phyloP scores from a whole-genome alignment of 202 grass and related monocot genomes.

The Setaria viridis region DNA sequence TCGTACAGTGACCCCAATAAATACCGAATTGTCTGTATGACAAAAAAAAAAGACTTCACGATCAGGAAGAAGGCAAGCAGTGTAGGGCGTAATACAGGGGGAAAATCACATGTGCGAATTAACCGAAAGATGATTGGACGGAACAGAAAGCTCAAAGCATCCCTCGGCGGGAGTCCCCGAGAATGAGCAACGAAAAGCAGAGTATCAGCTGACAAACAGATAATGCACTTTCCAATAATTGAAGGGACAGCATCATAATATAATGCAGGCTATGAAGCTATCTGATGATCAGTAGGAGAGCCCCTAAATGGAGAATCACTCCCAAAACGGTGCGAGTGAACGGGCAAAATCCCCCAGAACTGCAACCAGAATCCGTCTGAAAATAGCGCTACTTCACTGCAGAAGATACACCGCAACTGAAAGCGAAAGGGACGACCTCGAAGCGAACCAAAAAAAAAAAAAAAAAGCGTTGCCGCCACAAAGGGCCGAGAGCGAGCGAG shows the following conservation, averaged over 20 bases:
- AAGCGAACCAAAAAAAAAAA: not conserved
- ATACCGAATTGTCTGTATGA: constrained; percentile 22
- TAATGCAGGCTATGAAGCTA: not conserved
- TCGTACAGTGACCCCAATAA: not conserved
- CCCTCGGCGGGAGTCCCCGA: too few species aligned
- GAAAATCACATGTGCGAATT: not conserved
- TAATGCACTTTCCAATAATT: not conserved
- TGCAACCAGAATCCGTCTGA: too few species aligned
- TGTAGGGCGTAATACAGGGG: not conserved
- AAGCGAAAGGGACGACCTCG: too few species aligned
- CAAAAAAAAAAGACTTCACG: not conserved
- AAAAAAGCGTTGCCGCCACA: not conserved
- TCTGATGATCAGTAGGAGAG: not conserved
- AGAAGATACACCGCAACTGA: too few species aligned
- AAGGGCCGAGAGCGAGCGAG: not conserved
- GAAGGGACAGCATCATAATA: not conserved
- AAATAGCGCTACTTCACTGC: too few species aligned
- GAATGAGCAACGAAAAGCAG: too few species aligned
- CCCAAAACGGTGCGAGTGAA: not conserved
- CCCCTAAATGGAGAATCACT: too few species aligned
- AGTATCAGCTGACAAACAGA: not conserved
- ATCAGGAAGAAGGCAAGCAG: not conserved
- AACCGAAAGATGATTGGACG: too few species aligned
- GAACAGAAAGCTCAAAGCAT: not conserved
- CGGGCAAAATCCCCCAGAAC: not conserved